A percentile compares a stretch with the other conserved stretches of the same genome.
phyloP scores from a whole-genome alignment of 2,329 filamentous ascomycete species.

The Calonectria henricotiae region DNA sequence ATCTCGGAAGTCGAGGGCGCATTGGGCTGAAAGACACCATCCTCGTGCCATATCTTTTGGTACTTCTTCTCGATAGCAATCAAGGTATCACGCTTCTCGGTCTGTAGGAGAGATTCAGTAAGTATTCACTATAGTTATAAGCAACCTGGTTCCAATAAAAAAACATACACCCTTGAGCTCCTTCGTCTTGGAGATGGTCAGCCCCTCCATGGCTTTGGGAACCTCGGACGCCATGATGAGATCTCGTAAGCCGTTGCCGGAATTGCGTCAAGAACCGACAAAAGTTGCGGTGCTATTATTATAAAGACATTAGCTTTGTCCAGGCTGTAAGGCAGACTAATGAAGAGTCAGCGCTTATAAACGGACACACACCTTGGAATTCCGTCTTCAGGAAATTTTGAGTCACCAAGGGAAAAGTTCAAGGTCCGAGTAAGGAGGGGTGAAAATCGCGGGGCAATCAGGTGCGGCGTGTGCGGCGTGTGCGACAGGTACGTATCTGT shows the following conservation, averaged over 20 bases:
- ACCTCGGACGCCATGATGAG: constrained; percentile 63
- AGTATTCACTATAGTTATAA: neutral
- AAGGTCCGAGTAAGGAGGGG: constrained; percentile 53
- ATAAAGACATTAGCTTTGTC: constrained; percentile 34
- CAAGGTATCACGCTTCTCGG: constrained; percentile 88
- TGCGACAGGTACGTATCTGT: constrained; percentile 38
- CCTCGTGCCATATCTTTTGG: constrained; percentile 76
- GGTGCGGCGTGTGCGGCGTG: constrained; percentile 36
- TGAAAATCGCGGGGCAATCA: constrained; percentile 59
- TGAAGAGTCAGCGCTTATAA: constrained; percentile 14
- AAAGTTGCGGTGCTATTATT: constrained; percentile 38
- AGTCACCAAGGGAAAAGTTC: constrained; percentile 51
- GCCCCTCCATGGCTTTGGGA: constrained; percentile 67
- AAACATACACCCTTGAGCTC: constrained; percentile 72
- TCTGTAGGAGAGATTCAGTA: constrained; percentile 65
- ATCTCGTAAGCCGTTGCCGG: constrained; percentile 48
- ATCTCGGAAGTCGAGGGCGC: constrained; percentile 86
- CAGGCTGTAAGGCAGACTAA: neutral
- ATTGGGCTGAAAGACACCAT: constrained; percentile 84
- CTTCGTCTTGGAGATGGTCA: constrained; percentile 73
- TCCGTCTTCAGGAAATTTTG: constrained; percentile 52
- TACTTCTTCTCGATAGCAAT: constrained; percentile 93
- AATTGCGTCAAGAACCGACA: constrained; percentile 47
- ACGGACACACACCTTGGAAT: constrained; percentile 46
- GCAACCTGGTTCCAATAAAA: constrained; percentile 24